Evolutionary conservation across 768 basidiomycete genomes (phyloP).

Genomic region (Suillus hirtellus): DNA sequence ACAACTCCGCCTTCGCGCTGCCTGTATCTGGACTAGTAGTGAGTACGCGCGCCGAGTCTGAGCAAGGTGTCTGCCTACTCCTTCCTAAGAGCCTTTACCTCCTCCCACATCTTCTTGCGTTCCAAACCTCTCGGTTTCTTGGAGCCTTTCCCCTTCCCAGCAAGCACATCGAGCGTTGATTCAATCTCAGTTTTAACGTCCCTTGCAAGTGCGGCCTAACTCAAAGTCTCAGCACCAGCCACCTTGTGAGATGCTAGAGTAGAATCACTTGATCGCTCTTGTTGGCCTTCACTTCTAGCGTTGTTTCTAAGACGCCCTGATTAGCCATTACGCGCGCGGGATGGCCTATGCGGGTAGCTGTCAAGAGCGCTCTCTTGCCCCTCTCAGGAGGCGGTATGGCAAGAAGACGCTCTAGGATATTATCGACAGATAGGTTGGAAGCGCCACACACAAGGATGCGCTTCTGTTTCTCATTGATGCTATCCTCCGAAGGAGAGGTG

Average conservation of each 20-base stretch:
- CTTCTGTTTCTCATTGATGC: constrained; percentile 46
- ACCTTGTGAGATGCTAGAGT: not conserved
- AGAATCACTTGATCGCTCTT: constrained; percentile 63
- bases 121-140: constrained; percentile 71
- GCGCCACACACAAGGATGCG: constrained; percentile 89
- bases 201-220: constrained; percentile 75
- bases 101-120: constrained; percentile 83
- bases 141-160: constrained; percentile 72
- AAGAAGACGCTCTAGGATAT: constrained; percentile 85
- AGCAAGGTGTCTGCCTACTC: constrained; percentile 55
- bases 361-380: constrained; percentile 43
- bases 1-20: constrained; percentile 86
- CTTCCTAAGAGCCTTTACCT: constrained; percentile 83
- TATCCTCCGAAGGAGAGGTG: constrained; percentile 41
- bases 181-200: constrained; percentile 91
- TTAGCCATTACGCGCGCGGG: constrained; percentile 88
- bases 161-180: constrained; percentile 58
- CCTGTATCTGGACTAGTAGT: constrained; percentile 61
- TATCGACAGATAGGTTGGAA: constrained; percentile 94
- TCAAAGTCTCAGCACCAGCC: constrained; percentile 2
- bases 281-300: constrained; percentile 70
- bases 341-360: constrained; percentile 89
- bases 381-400: constrained; percentile 54
- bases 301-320: constrained; percentile 64
- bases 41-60: constrained; percentile 6